A percentile compares a stretch with the other conserved stretches of the same genome.
These are phyloP conservation scores for Austroboletus rostrupii DNA, from an alignment of 1,284 basidiomycete genomes.

Conservation along the genomic window DNA sequence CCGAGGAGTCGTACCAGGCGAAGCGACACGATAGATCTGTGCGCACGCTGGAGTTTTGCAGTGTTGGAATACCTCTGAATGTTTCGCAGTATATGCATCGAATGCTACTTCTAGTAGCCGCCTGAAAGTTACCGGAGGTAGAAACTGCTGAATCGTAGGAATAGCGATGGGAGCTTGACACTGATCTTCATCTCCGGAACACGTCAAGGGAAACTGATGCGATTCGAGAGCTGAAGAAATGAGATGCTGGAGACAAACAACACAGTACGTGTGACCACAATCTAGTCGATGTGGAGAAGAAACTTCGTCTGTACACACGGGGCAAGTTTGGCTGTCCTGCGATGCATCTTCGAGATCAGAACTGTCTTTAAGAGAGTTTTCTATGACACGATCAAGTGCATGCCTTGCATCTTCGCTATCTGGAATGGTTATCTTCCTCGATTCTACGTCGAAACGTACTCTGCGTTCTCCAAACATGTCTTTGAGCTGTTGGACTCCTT, in stretches of 20 bases:
- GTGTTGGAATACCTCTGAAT: conserved; percentile 44
- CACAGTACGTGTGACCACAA: conserved; percentile 54
- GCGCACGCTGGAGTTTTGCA: conserved; percentile 57
- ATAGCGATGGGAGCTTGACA: conserved; percentile 49
- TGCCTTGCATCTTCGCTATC: conserved; percentile 50
- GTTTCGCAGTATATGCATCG: conserved; percentile 40
- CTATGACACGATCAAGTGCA: conserved; percentile 39
- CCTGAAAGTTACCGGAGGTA: conserved; percentile 41
- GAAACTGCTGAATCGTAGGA: conserved; percentile 44
- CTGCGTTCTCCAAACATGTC: conserved; percentile 49
- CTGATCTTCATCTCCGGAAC: conserved; percentile 45
- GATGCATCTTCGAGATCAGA: conserved; percentile 48
- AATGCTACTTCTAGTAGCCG: conserved; percentile 45
- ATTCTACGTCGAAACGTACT: conserved; percentile 38
- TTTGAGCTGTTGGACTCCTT: conserved; percentile 42
- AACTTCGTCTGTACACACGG: conserved; percentile 47
- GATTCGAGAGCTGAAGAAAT: conserved; percentile 43
- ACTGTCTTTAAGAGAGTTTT: conserved; percentile 32
- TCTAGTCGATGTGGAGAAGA: conserved; percentile 42
- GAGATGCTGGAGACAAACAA: conserved; percentile 48
- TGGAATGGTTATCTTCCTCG: conserved; percentile 38
- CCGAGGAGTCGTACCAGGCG: conserved; percentile 23
- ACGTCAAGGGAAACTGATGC: conserved; percentile 47
- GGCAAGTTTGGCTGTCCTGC: conserved; percentile 38
- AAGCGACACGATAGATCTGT: conserved; percentile 45